Percentiles rank a stretch among this genome's conserved stretches.
phyloP scores from a whole-genome alignment of 306 rosid genomes.

The Canavalia gladiata region DNA sequence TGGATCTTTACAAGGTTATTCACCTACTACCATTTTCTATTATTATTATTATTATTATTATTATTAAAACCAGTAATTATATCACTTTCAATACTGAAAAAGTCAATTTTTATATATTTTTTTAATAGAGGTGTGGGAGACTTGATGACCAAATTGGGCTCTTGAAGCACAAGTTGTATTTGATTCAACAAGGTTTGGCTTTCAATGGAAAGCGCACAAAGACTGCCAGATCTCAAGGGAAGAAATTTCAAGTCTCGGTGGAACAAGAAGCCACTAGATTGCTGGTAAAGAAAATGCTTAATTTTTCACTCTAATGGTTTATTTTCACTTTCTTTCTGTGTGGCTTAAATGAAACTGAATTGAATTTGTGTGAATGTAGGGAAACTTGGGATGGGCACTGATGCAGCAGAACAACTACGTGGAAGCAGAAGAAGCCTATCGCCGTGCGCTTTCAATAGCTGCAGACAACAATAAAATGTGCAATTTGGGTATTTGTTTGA shows the following conservation, averaged over 20 bases:
- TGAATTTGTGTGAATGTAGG: conserved; percentile 58
- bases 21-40: neutral
- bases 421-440: conserved; percentile 95
- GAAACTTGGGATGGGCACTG: conserved; percentile 97
- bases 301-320: neutral
- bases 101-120: neutral
- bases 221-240: conserved; percentile 98
- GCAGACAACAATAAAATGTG: conserved; percentile 98
- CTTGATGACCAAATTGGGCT: conserved; percentile 88
- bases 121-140: conserved; percentile 90
- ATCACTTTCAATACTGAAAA: neutral
- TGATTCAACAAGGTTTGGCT: conserved; percentile 96
- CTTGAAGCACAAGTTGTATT: conserved; percentile 79
- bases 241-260: conserved; percentile 96
- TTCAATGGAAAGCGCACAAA: conserved; percentile 98
- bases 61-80: no score
- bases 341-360: conserved; percentile 8
- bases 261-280: conserved; percentile 99
- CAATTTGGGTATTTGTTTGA: conserved; percentile 93
- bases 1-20: conserved; percentile 91
- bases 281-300: conserved; percentile 57
- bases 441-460: conserved; percentile 81
- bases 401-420: conserved; percentile 95
- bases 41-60: no score
- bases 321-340: neutral